These are phyloP conservation scores for Syzygium oleosum DNA, from an alignment of 345 rosid species.

Conservation along the genomic window DNA sequence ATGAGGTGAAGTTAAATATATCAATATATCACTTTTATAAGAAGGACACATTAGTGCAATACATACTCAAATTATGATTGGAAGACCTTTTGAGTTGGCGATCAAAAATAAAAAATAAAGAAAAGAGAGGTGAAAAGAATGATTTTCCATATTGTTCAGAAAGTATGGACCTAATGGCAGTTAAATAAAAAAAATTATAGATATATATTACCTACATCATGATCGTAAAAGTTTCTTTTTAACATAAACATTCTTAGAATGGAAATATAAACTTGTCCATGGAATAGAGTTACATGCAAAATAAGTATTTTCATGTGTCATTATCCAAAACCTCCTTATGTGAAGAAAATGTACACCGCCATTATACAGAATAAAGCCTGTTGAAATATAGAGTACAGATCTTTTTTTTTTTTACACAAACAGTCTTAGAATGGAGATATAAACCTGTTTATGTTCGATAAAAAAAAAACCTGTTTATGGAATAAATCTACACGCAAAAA, in stretches of 20 bases:
- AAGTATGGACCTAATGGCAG: neutral
- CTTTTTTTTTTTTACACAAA: neutral
- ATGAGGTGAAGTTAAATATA: too few species aligned
- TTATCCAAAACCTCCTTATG: neutral
- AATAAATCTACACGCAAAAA: neutral
- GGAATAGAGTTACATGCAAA: neutral
- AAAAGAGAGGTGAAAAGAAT: neutral
- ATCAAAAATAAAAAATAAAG: too few species aligned
- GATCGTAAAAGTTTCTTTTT: neutral
- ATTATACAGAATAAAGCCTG: neutral
- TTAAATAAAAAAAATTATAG: too few species aligned
- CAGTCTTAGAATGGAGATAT: neutral
- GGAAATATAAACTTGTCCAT: neutral
- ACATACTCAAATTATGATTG: too few species aligned
- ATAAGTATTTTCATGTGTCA: neutral
- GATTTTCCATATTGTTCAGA: neutral
- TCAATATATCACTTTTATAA: too few species aligned
- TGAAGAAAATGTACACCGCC: neutral
- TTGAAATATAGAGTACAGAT: neutral
- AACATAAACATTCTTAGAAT: neutral
- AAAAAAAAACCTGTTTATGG: neutral
- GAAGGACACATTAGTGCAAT: too few species aligned
- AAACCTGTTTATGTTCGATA: neutral
- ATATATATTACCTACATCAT: neutral
- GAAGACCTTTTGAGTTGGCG: too few species aligned